A percentile compares a stretch with the other conserved stretches of the same genome.
Evolutionary conservation across 257 asterid genomes (phyloP).

Genomic region (Solanum appendiculatum): DNA sequence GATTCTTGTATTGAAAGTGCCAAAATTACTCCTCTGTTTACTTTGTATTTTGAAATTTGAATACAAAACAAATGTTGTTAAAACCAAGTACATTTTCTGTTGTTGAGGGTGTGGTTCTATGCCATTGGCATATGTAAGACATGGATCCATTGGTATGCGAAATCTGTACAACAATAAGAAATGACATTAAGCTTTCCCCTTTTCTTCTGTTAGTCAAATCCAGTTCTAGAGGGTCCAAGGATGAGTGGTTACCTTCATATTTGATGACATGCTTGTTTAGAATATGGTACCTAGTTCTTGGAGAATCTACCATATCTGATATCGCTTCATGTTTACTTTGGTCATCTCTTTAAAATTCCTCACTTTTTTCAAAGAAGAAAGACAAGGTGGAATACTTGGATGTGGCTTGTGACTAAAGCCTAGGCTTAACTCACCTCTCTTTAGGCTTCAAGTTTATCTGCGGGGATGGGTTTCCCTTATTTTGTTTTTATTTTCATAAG

Average conservation of each 20-base stretch:
- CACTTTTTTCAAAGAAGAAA: background rate
- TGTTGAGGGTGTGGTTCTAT: background rate
- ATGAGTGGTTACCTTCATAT: background rate
- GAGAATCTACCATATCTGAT: background rate
- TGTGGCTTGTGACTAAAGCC: background rate
- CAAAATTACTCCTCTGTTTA: background rate
- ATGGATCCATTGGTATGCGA: background rate
- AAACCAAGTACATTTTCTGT: background rate
- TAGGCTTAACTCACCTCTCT: background rate
- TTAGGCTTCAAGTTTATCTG: background rate
- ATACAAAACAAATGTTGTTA: background rate
- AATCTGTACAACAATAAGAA: background rate
- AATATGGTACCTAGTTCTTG: background rate
- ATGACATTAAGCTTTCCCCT: background rate
- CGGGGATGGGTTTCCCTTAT: background rate
- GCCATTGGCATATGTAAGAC: background rate
- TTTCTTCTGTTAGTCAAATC: background rate
- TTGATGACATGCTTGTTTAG: background rate
- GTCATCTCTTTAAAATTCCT: background rate
- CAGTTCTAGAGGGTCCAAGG: background rate
- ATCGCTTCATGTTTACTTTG: background rate
- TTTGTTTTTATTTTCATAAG: background rate
- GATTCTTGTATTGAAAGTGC: background rate
- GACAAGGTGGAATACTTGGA: background rate
- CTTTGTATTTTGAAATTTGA: background rate